phyloP scores from a whole-genome alignment of 169 alveolate species.

The Plasmodium vinckei region DNA sequence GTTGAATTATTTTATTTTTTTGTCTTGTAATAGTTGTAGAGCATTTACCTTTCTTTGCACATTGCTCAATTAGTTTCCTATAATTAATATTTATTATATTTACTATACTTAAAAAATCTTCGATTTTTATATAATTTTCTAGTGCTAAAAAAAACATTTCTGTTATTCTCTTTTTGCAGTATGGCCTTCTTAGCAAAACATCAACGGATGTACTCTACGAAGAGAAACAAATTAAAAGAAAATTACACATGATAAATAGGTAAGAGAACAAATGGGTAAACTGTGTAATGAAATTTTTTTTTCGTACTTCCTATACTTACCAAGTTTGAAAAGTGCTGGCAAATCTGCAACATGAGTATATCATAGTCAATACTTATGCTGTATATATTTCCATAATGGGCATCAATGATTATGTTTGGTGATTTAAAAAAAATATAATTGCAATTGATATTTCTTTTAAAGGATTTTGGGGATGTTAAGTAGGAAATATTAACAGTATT shows the following conservation, averaged over 20 bases:
- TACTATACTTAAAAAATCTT: constrained; percentile 36
- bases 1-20: constrained; percentile 46
- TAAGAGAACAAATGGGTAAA: neutral
- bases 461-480: constrained; percentile 40
- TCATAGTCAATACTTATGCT: constrained; percentile 40
- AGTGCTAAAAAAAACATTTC: constrained; percentile 52
- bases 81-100: constrained; percentile 45
- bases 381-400: constrained; percentile 57
- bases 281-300: neutral
- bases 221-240: neutral
- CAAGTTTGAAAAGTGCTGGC: constrained; percentile 71
- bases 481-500: constrained; percentile 49
- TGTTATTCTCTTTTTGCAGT: constrained; percentile 55
- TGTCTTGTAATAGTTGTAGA: constrained; percentile 2
- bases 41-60: constrained; percentile 18
- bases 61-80: constrained; percentile 44
- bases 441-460: constrained; percentile 22
- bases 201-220: constrained; percentile 68
- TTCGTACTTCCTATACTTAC: neutral
- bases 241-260: too few relatives aligned
- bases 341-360: constrained; percentile 50
- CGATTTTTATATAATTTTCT: constrained; percentile 62
- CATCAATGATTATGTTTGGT: constrained; percentile 20
- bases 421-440: constrained; percentile 38
- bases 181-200: constrained; percentile 53